A percentile compares a stretch with the other conserved stretches of the same genome.
Conservation (phyloP, 2,329 filamentous ascomycete genomes). For the Ceratocystis harringtonii region DNA sequence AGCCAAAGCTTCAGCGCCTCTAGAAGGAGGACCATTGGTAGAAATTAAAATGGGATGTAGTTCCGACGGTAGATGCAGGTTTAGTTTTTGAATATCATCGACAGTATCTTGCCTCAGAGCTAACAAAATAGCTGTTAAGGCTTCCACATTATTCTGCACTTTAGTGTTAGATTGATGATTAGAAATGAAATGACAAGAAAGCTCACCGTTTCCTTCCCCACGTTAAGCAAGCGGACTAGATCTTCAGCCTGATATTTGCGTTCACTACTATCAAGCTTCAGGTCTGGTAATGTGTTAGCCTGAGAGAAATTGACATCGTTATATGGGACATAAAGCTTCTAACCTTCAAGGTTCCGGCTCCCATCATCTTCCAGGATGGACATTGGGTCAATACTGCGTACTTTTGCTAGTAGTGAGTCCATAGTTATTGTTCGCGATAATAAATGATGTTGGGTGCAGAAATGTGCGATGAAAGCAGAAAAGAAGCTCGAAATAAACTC, state of each 20-base stretch:
- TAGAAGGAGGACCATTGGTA: neutral
- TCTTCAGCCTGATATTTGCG: neutral
- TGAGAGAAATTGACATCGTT: neutral
- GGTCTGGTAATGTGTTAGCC: neutral
- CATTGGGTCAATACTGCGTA: neutral
- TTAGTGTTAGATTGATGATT: neutral
- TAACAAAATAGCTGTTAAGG: neutral
- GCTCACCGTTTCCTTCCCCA: neutral
- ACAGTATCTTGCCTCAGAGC: neutral
- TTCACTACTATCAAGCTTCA: neutral
- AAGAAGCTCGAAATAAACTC: neutral
- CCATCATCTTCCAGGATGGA: neutral
- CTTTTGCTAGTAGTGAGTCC: neutral
- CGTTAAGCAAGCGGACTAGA: neutral
- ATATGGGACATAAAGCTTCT: neutral
- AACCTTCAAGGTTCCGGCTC: neutral
- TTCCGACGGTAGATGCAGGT: neutral
- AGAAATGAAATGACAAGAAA: neutral
- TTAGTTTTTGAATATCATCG: neutral
- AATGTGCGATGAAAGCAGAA: neutral
- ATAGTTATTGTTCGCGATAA: neutral
- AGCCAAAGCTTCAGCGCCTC: neutral
- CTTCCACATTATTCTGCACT: neutral
- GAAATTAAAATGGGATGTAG: neutral
- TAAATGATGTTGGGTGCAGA: too few relatives aligned